Evolutionary conservation across 108 stramenopile genomes (phyloP).

Genomic region (Chaetoceros muelleri): DNA sequence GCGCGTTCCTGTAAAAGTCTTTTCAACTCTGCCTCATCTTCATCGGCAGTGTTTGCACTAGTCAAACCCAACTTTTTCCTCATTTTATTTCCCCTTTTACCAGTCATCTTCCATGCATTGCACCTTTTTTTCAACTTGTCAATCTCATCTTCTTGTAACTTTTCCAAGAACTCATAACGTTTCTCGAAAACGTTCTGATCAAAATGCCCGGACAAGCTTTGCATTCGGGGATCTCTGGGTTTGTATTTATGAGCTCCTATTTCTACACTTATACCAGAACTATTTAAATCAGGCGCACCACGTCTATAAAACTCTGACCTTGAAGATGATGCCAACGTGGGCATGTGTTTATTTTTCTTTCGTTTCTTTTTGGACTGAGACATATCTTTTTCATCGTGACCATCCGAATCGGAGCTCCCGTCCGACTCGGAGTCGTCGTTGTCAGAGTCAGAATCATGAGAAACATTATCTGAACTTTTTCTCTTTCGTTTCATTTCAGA

Average conservation of each 20-base stretch:
- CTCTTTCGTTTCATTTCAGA: neutral
- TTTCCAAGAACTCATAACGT: constrained; percentile 65
- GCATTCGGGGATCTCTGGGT: constrained; percentile 69
- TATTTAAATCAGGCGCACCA: constrained; percentile 49
- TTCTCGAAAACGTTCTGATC: constrained; percentile 65
- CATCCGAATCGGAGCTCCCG: neutral
- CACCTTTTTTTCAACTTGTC: constrained; percentile 38
- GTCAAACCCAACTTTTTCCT: constrained; percentile 45
- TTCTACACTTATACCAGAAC: constrained; percentile 69
- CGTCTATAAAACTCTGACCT: constrained; percentile 54
- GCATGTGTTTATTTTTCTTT: constrained; percentile 66
- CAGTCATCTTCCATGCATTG: constrained; percentile 47
- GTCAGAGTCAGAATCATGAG: too few relatives aligned
- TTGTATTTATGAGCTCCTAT: constrained; percentile 78
- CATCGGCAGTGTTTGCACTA: constrained; percentile 19
- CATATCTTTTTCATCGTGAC: neutral
- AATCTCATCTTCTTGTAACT: constrained; percentile 70
- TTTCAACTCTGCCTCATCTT: constrained; percentile 57
- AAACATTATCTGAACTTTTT: too few relatives aligned
- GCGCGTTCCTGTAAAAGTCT: constrained; percentile 50
- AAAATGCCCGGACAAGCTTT: constrained; percentile 53
- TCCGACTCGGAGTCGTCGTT: neutral
- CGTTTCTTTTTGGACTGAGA: neutral
- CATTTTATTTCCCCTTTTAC: constrained; percentile 61
- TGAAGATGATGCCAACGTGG: constrained; percentile 73